Conservation (phyloP, 139 green algal genomes). For the Raphidocelis subcapitata region DNA sequence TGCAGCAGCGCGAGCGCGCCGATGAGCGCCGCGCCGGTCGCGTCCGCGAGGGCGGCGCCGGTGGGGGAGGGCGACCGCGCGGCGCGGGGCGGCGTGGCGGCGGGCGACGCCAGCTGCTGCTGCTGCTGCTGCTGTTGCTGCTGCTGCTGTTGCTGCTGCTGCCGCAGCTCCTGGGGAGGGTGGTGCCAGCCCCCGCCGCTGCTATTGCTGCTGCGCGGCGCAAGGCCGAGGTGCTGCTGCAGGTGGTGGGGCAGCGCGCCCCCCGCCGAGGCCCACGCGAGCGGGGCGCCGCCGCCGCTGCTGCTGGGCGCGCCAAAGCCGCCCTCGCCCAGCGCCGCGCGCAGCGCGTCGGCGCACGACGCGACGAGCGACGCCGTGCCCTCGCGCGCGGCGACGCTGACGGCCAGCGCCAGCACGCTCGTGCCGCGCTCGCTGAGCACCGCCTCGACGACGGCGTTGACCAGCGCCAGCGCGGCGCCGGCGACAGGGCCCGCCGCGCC, state of each 20-base stretch:
- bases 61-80: too few relatives aligned
- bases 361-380: slow-evolving; percentile 18
- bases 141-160: background rate
- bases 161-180: background rate
- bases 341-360: background rate
- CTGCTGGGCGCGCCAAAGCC: slow-evolving; percentile 3
- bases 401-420: slow-evolving; percentile 23
- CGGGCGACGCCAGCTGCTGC: background rate
- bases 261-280: background rate
- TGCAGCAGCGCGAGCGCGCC: background rate
- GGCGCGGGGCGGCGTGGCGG: too few relatives aligned
- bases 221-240: background rate
- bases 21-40: too few relatives aligned
- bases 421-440: slow-evolving; percentile 21
- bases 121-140: slow-evolving; percentile 2
- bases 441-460: slow-evolving; percentile 20
- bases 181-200: background rate
- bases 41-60: too few relatives aligned
- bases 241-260: background rate
- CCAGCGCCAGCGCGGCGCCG: background rate
- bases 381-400: slow-evolving; percentile 12
- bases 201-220: background rate
- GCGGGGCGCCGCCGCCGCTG: background rate
- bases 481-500: background rate
- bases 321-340: slow-evolving; percentile 14